Percentiles rank a stretch among this genome's conserved stretches.
phyloP scores from a whole-genome alignment of 2,329 filamentous ascomycete genomes.

The Teratosphaeria nubilosa region DNA sequence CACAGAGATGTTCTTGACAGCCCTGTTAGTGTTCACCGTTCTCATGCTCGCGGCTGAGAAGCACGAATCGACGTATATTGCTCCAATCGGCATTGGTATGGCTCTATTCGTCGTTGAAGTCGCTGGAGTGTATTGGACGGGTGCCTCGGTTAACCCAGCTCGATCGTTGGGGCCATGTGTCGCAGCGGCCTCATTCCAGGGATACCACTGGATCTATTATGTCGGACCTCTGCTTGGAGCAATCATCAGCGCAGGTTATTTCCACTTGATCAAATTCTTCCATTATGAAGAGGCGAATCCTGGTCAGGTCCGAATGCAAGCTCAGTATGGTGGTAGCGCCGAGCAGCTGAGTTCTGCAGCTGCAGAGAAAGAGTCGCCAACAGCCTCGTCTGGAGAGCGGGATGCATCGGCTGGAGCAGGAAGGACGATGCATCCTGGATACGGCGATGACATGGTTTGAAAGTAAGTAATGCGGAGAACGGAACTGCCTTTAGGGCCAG shows the following conservation, averaged over 20 bases:
- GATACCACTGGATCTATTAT: slow-evolving; percentile 10
- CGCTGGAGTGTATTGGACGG: slow-evolving; percentile 20
- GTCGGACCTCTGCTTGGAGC: slow-evolving; percentile 17
- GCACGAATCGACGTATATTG: slow-evolving; percentile 36
- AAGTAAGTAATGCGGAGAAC: not conserved
- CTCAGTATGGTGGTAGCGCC: not conserved
- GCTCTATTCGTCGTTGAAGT: slow-evolving; percentile 50
- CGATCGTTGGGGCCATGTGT: slow-evolving; percentile 22
- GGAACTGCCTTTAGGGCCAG: not conserved
- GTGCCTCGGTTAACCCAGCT: slow-evolving; percentile 25
- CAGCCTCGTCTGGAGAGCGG: not conserved
- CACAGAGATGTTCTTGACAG: slow-evolving; percentile 24
- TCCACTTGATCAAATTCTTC: slow-evolving; percentile 13
- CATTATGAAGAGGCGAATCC: slow-evolving; percentile 23
- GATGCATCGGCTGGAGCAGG: not conserved
- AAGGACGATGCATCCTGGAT: not conserved
- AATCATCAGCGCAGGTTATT: slow-evolving; percentile 15
- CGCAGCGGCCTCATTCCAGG: slow-evolving; percentile 11
- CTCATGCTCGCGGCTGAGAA: slow-evolving; percentile 29
- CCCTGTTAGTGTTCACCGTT: slow-evolving; percentile 22
- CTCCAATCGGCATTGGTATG: slow-evolving; percentile 61
- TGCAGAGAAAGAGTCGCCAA: not conserved
- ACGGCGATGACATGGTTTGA: not conserved
- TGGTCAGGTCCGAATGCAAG: slow-evolving; percentile 15
- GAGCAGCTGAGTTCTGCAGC: not conserved